phyloP scores from a whole-genome alignment of 2,329 filamentous ascomycete species.

The Apiospora saccharicola region DNA sequence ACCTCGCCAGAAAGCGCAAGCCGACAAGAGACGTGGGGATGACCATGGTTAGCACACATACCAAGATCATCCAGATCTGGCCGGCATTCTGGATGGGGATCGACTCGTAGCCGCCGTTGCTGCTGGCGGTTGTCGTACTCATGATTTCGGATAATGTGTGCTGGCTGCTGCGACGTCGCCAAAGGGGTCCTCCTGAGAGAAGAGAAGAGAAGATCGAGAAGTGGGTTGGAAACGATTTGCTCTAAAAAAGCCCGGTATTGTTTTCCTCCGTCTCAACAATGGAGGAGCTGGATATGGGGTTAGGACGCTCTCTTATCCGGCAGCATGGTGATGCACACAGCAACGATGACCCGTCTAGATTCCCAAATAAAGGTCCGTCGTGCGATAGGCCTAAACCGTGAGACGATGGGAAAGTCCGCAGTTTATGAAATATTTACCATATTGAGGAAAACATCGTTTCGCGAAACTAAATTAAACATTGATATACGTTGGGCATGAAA shows the following conservation, averaged over 20 bases:
- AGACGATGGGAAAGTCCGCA: background rate
- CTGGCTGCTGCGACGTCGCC: background rate
- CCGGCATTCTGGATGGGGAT: conserved; percentile 27
- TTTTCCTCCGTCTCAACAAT: background rate
- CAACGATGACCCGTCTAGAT: background rate
- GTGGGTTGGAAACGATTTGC: background rate
- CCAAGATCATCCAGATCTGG: conserved; percentile 24
- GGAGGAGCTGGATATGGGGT: background rate
- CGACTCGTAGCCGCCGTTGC: conserved; percentile 20
- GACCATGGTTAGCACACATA: conserved; percentile 19
- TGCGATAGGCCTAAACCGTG: no score
- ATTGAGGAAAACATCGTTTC: background rate
- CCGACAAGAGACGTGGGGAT: conserved; percentile 23
- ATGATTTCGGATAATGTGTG: background rate
- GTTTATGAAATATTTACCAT: background rate
- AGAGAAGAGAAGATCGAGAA: background rate
- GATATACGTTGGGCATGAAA: background rate
- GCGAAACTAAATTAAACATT: background rate
- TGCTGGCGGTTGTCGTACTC: background rate
- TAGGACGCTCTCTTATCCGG: background rate
- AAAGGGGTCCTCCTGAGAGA: background rate
- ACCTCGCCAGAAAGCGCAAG: conserved; percentile 25
- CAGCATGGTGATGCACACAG: background rate
- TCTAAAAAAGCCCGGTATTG: background rate
- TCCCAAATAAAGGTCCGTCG: background rate